Percentiles rank a stretch among this genome's conserved stretches.
Evolutionary conservation across 2,329 filamentous ascomycete species (phyloP).

Genomic region (Colletotrichum endophyticum): DNA sequence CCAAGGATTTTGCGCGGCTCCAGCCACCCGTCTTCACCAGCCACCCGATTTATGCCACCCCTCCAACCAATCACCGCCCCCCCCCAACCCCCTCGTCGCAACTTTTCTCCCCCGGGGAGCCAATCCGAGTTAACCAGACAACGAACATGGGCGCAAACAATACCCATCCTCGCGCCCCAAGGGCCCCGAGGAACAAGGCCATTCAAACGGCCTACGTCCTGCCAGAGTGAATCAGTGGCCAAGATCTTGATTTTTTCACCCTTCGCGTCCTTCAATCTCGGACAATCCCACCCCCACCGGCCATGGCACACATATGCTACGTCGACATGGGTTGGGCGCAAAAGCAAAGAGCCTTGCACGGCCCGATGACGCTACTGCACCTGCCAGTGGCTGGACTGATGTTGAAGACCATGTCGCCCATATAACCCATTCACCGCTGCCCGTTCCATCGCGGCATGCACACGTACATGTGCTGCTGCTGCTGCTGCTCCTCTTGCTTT

Average conservation of each 20-base stretch:
- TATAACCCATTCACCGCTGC: slow-evolving; percentile 15
- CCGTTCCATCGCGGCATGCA: background rate
- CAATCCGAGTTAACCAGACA: slow-evolving; percentile 12
- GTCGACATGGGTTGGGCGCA: background rate
- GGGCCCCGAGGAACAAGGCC: background rate
- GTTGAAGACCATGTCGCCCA: background rate
- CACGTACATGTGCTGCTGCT: background rate
- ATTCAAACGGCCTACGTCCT: background rate
- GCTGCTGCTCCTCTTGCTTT: background rate
- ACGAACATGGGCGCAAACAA: slow-evolving; percentile 1
- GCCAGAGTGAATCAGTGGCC: background rate
- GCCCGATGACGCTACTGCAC: slow-evolving; percentile 21
- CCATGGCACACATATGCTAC: background rate
- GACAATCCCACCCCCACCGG: background rate
- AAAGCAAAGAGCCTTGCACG: slow-evolving; percentile 1
- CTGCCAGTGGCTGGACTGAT: slow-evolving; percentile 18
- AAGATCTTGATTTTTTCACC: background rate
- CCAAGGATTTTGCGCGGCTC: background rate
- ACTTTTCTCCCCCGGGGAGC: background rate
- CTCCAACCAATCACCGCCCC: slow-evolving; percentile 1
- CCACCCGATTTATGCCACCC: slow-evolving; percentile 9
- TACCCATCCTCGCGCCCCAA: background rate
- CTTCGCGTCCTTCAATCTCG: background rate
- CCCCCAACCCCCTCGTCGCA: slow-evolving; percentile 3
- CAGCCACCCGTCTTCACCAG: slow-evolving; percentile 22